These are phyloP conservation scores for Ogataea pignaliae DNA, from an alignment of 805 yeast species.

Conservation along the genomic window DNA sequence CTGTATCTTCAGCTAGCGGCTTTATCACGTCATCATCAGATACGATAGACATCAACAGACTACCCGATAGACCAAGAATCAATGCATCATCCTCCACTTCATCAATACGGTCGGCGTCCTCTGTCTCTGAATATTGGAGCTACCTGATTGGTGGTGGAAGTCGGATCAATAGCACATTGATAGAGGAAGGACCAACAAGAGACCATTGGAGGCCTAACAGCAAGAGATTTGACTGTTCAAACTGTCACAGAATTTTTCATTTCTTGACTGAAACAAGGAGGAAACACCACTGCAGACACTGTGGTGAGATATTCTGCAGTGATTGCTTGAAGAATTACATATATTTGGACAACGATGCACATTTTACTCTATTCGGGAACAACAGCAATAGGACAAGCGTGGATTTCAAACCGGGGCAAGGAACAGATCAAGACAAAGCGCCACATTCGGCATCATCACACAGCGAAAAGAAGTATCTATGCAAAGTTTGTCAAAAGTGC, in stretches of 20 bases:
- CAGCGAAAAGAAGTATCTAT: slow-evolving; percentile 24
- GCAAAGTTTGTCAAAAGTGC: slow-evolving; percentile 33
- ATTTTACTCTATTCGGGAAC: slow-evolving; percentile 32
- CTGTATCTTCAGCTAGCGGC: slow-evolving; percentile 3
- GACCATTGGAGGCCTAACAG: slow-evolving; percentile 76
- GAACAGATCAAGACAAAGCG: slow-evolving; percentile 3
- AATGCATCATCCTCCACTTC: slow-evolving; percentile 16
- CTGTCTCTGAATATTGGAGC: slow-evolving; percentile 27
- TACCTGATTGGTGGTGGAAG: slow-evolving; percentile 12
- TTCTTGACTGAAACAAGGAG: slow-evolving; percentile 62
- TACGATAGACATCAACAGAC: slow-evolving; percentile 10
- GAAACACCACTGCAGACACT: slow-evolving; percentile 37
- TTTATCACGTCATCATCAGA: slow-evolving; percentile 7
- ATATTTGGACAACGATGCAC: slow-evolving; percentile 31
- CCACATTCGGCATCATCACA: background rate
- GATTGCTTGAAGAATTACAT: slow-evolving; percentile 33
- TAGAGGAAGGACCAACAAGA: slow-evolving; percentile 42
- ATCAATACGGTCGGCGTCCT: slow-evolving; percentile 21
- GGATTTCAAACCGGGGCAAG: slow-evolving; percentile 34
- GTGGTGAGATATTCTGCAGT: slow-evolving; percentile 39
- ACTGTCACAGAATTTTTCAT: slow-evolving; percentile 67
- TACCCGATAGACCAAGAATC: slow-evolving; percentile 17
- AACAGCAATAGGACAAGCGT: slow-evolving; percentile 19
- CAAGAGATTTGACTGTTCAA: slow-evolving; percentile 56
- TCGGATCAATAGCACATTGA: background rate